These are phyloP conservation scores for Royoungia palumana DNA, from an alignment of 768 basidiomycete genomes.

Conservation along the genomic window DNA sequence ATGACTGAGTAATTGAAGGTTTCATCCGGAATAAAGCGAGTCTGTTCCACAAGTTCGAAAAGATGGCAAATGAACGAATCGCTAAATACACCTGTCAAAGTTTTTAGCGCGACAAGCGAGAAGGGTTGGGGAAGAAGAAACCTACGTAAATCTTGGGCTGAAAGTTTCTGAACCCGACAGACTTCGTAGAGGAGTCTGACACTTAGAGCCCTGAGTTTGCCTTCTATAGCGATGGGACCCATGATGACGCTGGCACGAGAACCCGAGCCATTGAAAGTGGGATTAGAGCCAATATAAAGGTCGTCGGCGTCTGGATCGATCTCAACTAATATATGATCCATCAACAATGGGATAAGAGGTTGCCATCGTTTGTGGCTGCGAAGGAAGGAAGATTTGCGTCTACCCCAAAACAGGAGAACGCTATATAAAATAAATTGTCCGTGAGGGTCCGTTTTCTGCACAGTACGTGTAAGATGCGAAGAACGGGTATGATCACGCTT, in stretches of 20 bases:
- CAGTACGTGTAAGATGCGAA: constrained; percentile 3
- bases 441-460: constrained; percentile 82
- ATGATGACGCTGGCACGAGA: constrained; percentile 40
- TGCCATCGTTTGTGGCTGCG: constrained; percentile 83
- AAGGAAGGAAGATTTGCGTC: constrained; percentile 64
- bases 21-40: constrained; percentile 83
- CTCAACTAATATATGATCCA: constrained; percentile 81
- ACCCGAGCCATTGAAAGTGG: constrained; percentile 26
- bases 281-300: constrained; percentile 42
- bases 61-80: constrained; percentile 84
- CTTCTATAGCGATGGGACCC: constrained; percentile 71
- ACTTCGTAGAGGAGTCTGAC: constrained; percentile 86
- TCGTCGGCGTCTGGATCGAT: constrained; percentile 75
- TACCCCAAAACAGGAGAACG: constrained; percentile 73
- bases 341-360: constrained; percentile 72
- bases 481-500: not conserved
- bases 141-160: constrained; percentile 75
- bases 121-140: constrained; percentile 6
- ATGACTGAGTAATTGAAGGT: constrained; percentile 94
- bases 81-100: constrained; percentile 63
- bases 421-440: constrained; percentile 75
- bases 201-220: constrained; percentile 68
- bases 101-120: constrained; percentile 7
- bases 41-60: constrained; percentile 92
- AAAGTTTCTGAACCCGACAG: constrained; percentile 84